Evolutionary conservation across 2,329 filamentous ascomycete species (phyloP).

Genomic region (Epichloe coenophiala): DNA sequence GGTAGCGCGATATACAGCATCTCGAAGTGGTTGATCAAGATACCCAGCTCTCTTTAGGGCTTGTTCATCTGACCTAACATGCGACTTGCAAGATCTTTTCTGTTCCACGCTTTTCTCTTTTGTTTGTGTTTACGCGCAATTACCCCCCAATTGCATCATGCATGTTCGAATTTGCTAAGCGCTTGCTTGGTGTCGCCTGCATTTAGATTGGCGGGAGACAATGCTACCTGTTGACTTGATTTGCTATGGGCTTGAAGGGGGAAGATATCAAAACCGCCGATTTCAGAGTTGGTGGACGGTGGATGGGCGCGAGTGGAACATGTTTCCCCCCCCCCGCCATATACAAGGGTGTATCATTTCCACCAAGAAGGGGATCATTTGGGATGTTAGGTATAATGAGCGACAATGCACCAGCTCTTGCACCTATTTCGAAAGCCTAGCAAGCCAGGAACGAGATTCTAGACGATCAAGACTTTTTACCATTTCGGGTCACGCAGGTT

Average conservation of each 20-base stretch:
- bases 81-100: slow-evolving; percentile 1
- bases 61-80: slow-evolving; percentile 20
- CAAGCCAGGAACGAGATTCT: neutral
- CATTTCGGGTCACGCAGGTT: neutral
- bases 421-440: neutral
- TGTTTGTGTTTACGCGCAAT: slow-evolving; percentile 3
- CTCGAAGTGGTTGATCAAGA: slow-evolving; percentile 21
- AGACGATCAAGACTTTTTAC: neutral
- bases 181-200: neutral
- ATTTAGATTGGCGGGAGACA: neutral
- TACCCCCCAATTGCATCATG: neutral
- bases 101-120: slow-evolving; percentile 7
- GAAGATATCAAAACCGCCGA: neutral
- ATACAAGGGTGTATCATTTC: slow-evolving; percentile 1
- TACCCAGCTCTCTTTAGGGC: slow-evolving; percentile 26
- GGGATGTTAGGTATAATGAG: neutral
- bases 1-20: slow-evolving; percentile 8
- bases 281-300: neutral
- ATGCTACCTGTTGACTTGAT: neutral
- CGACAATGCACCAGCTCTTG: neutral
- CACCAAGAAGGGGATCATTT: neutral
- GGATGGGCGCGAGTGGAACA: neutral
- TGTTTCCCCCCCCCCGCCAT: neutral
- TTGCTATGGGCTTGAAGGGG: neutral
- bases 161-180: neutral